Conservation (phyloP, 2,329 filamentous ascomycete genomes). For the Sporothrix mexicana region DNA sequence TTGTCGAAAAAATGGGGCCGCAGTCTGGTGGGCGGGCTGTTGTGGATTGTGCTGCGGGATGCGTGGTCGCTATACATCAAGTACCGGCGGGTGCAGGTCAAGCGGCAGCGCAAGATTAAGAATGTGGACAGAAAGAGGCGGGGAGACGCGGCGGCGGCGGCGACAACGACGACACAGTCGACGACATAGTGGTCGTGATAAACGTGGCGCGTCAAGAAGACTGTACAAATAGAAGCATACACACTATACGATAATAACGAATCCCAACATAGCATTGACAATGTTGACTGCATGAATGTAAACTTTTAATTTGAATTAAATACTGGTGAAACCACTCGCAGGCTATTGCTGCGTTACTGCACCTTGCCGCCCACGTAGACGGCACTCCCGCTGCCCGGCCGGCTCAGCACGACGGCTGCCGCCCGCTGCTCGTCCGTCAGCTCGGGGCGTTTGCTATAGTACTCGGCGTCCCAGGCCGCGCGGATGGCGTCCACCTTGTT, state of each 20-base stretch:
- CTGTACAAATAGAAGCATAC: background rate
- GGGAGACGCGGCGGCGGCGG: background rate
- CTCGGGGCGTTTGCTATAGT: slow-evolving; percentile 71
- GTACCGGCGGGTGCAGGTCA: slow-evolving; percentile 64
- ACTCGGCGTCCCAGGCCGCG: slow-evolving; percentile 77
- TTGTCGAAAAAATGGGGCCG: slow-evolving; percentile 87
- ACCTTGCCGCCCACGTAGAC: slow-evolving; percentile 50
- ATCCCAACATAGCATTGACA: too few species aligned
- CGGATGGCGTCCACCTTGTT: slow-evolving; percentile 80
- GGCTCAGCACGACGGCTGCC: slow-evolving; percentile 85
- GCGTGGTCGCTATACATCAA: slow-evolving; percentile 66
- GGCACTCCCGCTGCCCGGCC: slow-evolving; percentile 77
- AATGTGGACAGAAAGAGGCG: slow-evolving; percentile 50
- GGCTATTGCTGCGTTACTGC: too few species aligned
- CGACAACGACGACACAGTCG: background rate
- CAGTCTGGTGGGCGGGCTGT: slow-evolving; percentile 83
- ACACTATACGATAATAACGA: background rate
- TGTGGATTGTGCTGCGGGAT: slow-evolving; percentile 85
- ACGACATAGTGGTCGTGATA: slow-evolving; percentile 33
- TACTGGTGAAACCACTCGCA: background rate
- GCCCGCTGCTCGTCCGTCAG: slow-evolving; percentile 73
- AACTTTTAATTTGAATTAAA: background rate
- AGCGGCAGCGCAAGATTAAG: slow-evolving; percentile 59
- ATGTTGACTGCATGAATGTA: background rate
- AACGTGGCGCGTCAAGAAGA: too few species aligned